Conservation (phyloP, 768 basidiomycete genomes). For the Ramaria sp. region DNA sequence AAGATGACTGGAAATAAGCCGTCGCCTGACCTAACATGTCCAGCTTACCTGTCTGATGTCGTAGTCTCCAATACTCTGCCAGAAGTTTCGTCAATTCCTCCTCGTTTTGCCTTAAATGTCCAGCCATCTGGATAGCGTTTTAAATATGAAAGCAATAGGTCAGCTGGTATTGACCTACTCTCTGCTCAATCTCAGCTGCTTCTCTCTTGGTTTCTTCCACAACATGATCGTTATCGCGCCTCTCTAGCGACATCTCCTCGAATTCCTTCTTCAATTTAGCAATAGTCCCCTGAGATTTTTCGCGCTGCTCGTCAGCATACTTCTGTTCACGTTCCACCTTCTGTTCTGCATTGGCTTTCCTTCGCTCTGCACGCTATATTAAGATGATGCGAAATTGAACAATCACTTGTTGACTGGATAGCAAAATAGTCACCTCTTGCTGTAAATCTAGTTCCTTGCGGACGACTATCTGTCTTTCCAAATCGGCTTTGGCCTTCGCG, state of each 20-base stretch:
- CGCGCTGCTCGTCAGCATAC: conserved; percentile 71
- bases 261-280: conserved; percentile 71
- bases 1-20: not conserved
- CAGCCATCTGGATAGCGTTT: conserved; percentile 46
- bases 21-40: not conserved
- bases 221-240: conserved; percentile 69
- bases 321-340: conserved; percentile 72
- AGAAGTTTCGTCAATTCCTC: conserved; percentile 72
- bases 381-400: not conserved
- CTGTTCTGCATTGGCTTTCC: conserved; percentile 70
- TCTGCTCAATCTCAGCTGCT: conserved; percentile 54
- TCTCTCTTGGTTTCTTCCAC: conserved; percentile 67
- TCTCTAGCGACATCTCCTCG: conserved; percentile 64
- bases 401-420: not conserved
- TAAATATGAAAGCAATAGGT: not conserved
- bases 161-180: conserved; percentile 29
- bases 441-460: conserved; percentile 54
- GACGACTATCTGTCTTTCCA: conserved; percentile 68
- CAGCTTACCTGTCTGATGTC: conserved; percentile 59
- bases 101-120: conserved; percentile 67
- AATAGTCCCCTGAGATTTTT: conserved; percentile 62
- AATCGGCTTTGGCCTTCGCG: conserved; percentile 52
- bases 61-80: conserved; percentile 71
- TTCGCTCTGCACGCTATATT: conserved; percentile 65
- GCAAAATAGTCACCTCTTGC: conserved; percentile 43